Evolutionary conservation across 106 monocot genomes (phyloP), one percentile per base, ranked within the genome.

Genomic region (Phalaenopsis equestris): DNA sequence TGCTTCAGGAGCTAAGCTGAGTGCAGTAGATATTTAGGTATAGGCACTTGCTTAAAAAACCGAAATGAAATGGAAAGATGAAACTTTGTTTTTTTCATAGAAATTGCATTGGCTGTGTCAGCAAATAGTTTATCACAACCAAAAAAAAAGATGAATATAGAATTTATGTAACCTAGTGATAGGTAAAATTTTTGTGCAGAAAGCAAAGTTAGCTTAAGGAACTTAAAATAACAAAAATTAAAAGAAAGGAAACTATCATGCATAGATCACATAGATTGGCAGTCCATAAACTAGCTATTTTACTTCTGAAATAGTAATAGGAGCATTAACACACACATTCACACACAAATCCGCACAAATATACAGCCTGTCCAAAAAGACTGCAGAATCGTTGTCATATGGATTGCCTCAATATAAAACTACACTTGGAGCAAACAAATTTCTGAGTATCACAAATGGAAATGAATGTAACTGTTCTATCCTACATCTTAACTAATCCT

Each of bases 401-500:
- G n/a, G 5, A 61, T n/a, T n/a, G 61, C 4, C 5, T 61, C 9
- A 4, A 9, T 61, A 4, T 61, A 61, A 61, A 61, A 61, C 21
- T 61, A 9, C 61, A 61, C 61, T 61, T 61, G n/a, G 21, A 61
- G 5, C 17, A 61, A 61, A n/a, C 7, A n/a, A 18, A 61, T 61
- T 61, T 61, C 18, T 18, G 61, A 61, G 19, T 7, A 3, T 61
- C n/a, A 61, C 21, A 19, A n/a, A 61, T 61, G 61, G 21, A n/a
- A 61, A 61, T 61, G 61, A n/a, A 61, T 8, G 61, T 61, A 3
- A 61, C 19, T 61, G 21, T 61, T n/a, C 61, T 21, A 4, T 19
- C 61, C 61, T 61, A 61, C 21, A n/a, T 61, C 21, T 61, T 61
- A 61, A 61, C 61, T n/a, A 61, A 61, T n/a, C 61, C 61, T n/a